A percentile compares a stretch with the other conserved stretches of the same genome.
Conservation (phyloP, 768 basidiomycete genomes). For the Leccinum variicolor region DNA sequence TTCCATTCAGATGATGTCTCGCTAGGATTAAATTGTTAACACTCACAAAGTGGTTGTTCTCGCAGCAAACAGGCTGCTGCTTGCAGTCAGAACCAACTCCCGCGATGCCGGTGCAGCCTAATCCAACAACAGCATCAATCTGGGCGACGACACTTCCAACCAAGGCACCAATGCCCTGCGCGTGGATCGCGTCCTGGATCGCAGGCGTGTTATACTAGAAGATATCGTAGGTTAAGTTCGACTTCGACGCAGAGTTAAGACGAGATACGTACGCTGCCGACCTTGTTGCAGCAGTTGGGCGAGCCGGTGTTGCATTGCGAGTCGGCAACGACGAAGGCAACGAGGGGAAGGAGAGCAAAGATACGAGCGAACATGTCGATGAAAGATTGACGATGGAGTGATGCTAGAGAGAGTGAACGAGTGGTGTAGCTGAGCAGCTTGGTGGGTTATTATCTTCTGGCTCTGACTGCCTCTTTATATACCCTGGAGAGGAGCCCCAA, state of each 20-base stretch:
- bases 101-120: neutral
- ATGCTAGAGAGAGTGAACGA: neutral
- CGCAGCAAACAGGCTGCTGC: neutral
- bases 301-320: neutral
- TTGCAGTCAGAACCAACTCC: neutral
- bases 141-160: neutral
- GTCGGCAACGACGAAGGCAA: slow-evolving; percentile 5
- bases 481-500: too few species aligned
- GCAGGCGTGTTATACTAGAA: neutral
- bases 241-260: too few species aligned
- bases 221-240: too few species aligned
- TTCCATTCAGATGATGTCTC: too few species aligned
- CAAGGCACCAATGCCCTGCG: neutral
- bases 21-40: too few species aligned
- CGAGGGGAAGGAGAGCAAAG: neutral
- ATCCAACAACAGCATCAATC: neutral
- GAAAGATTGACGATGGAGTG: neutral
- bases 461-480: too few species aligned
- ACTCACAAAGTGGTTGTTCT: neutral
- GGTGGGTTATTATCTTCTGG: neutral
- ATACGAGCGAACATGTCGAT: slow-evolving; percentile 12
- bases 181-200: neutral
- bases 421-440: neutral
- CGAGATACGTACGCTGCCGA: neutral
- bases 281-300: neutral